Conservation (phyloP, 352 stramenopile species). For the Pythium plurisporium region DNA sequence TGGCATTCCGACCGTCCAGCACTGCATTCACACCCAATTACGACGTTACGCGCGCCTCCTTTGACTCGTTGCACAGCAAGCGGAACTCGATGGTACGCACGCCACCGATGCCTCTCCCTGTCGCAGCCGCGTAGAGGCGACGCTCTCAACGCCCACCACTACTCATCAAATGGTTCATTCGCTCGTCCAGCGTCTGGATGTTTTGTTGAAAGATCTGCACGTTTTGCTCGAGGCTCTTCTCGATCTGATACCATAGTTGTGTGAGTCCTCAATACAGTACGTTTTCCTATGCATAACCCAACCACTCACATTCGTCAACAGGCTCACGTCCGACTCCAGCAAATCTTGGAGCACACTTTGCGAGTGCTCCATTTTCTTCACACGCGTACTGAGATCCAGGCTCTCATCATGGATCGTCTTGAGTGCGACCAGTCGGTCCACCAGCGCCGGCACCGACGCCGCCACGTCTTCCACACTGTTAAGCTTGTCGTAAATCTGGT, state of each 20-base stretch:
- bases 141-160: not conserved
- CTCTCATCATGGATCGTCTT: slow-evolving; percentile 71
- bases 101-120: slow-evolving; percentile 9
- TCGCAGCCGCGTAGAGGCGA: slow-evolving; percentile 13
- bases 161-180: slow-evolving; percentile 36
- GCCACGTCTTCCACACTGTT: slow-evolving; percentile 52
- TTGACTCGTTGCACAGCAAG: slow-evolving; percentile 31
- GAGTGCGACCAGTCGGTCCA: slow-evolving; percentile 69
- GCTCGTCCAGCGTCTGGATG: slow-evolving; percentile 68
- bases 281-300: not conserved
- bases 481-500: slow-evolving; percentile 70
- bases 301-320: slow-evolving; percentile 66
- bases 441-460: slow-evolving; percentile 53
- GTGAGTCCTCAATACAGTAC: not conserved
- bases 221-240: slow-evolving; percentile 69
- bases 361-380: slow-evolving; percentile 61
- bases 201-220: slow-evolving; percentile 75
- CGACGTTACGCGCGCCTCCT: slow-evolving; percentile 26
- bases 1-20: slow-evolving; percentile 9
- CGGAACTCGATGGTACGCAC: slow-evolving; percentile 25
- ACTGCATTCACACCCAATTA: slow-evolving; percentile 33
- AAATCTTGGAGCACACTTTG: slow-evolving; percentile 51
- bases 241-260: slow-evolving; percentile 38
- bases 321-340: slow-evolving; percentile 51
- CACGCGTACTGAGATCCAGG: slow-evolving; percentile 37